These are phyloP conservation scores for Yamagishiella unicocca DNA, from an alignment of 139 green algal genomes.

Conservation along the genomic window DNA sequence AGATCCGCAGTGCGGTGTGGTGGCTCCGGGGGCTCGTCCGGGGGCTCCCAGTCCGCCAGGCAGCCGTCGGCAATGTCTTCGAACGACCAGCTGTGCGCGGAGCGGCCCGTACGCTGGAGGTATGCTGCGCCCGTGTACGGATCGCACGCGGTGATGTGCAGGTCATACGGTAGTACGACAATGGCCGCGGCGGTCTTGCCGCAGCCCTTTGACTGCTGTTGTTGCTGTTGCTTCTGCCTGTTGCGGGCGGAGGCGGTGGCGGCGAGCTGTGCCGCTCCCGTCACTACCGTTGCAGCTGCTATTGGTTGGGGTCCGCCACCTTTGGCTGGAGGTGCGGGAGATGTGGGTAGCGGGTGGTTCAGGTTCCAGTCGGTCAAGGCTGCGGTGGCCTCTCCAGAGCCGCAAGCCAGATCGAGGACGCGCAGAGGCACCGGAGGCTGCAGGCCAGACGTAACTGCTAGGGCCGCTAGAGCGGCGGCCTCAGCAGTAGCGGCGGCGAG, in stretches of 20 bases:
- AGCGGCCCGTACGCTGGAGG: neutral
- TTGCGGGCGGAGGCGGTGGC: neutral
- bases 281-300: neutral
- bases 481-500: too few species aligned
- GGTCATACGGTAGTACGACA: slow-evolving; percentile 28
- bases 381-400: slow-evolving; percentile 18
- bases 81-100: slow-evolving; percentile 17
- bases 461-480: neutral
- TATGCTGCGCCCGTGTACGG: slow-evolving; percentile 39
- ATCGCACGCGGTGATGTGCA: slow-evolving; percentile 36
- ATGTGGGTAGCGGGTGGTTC: neutral
- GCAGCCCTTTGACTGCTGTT: neutral
- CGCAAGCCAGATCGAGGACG: slow-evolving; percentile 23
- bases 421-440: slow-evolving; percentile 27
- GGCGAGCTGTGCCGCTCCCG: neutral
- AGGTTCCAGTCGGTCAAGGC: slow-evolving; percentile 8
- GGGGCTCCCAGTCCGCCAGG: neutral
- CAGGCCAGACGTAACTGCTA: neutral
- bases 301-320: too few species aligned
- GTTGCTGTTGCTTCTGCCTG: neutral
- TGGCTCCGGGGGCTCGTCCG: neutral
- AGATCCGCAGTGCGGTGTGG: too few species aligned
- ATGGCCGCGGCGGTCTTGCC: neutral
- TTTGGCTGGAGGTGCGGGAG: too few species aligned
- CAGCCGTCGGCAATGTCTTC: slow-evolving; percentile 29